Evolutionary conservation across 331 rosid species (phyloP).

Genomic region (Malus hybrid): DNA sequence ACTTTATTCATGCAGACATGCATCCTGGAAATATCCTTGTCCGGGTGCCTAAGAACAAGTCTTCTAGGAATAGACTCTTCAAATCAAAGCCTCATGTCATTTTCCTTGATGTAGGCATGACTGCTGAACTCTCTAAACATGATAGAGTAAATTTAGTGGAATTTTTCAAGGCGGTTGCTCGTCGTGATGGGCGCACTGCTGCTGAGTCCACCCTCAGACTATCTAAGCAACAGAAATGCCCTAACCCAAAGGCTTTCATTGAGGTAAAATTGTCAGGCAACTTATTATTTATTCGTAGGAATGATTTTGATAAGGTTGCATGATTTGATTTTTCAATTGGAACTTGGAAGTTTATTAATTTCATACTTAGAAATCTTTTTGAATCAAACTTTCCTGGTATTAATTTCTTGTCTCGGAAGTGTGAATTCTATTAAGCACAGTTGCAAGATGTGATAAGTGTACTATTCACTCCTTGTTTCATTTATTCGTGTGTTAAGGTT

Average conservation of each 20-base stretch:
- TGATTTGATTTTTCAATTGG: neutral
- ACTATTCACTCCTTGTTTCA: neutral
- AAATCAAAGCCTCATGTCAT: constrained; percentile 92
- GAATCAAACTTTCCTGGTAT: neutral
- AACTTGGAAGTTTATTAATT: neutral
- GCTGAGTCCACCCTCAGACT: constrained; percentile 73
- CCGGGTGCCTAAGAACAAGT: constrained; percentile 55
- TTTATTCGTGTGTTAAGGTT: neutral
- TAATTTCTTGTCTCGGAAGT: neutral
- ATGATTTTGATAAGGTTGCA: neutral
- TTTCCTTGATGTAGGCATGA: constrained; percentile 99
- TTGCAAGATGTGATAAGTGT: neutral
- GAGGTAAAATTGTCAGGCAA: constrained; percentile 48
- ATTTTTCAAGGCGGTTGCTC: constrained; percentile 91
- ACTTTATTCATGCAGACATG: constrained; percentile 99
- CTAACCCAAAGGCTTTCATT: constrained; percentile 82
- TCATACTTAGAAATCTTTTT: neutral
- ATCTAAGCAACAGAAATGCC: constrained; percentile 88
- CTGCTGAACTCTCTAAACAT: constrained; percentile 89
- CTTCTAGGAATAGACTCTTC: constrained; percentile 62
- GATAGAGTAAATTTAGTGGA: constrained; percentile 82
- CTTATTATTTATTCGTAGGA: neutral
- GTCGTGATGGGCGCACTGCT: constrained; percentile 89
- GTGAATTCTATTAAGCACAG: neutral
- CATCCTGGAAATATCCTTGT: constrained; percentile 99